Conservation (phyloP, 371 early-diverging fungal species). For the Smittium mucronatum region DNA sequence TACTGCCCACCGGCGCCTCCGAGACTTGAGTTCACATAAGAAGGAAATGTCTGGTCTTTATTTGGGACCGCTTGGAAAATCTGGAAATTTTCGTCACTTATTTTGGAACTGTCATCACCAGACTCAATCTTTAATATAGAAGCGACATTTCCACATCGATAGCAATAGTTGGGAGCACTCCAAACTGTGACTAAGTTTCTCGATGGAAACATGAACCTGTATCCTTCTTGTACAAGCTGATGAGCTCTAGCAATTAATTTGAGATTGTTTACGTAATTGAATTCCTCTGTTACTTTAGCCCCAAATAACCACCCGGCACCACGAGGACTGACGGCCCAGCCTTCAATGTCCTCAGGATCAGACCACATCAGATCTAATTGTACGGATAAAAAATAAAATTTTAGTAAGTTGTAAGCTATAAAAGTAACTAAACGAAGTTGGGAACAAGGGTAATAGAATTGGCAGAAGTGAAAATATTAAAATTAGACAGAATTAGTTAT, state of each 20-base stretch:
- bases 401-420: too few species aligned
- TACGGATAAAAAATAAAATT: background rate
- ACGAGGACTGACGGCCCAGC: constrained; percentile 95
- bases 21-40: constrained; percentile 20
- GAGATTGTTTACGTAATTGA: constrained; percentile 92
- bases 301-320: constrained; percentile 99
- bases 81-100: constrained; percentile 77
- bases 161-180: constrained; percentile 99
- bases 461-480: too few species aligned
- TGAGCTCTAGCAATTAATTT: constrained; percentile 77
- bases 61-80: constrained; percentile 93
- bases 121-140: constrained; percentile 95
- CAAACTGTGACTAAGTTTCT: constrained; percentile 98
- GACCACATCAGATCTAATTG: constrained; percentile 88
- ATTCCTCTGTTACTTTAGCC: constrained; percentile 90
- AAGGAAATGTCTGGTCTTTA: constrained; percentile 44
- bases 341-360: constrained; percentile 95
- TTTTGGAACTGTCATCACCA: constrained; percentile 40
- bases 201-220: constrained; percentile 88
- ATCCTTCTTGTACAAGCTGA: constrained; percentile 88
- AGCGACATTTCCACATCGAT: constrained; percentile 98
- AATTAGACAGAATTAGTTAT: background rate
- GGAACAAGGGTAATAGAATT: too few species aligned
- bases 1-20: constrained; percentile 28
- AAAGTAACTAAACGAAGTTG: too few species aligned